Evolutionary conservation across 2,329 filamentous ascomycete species (phyloP).

Genomic region (Aspergillus flavus): DNA sequence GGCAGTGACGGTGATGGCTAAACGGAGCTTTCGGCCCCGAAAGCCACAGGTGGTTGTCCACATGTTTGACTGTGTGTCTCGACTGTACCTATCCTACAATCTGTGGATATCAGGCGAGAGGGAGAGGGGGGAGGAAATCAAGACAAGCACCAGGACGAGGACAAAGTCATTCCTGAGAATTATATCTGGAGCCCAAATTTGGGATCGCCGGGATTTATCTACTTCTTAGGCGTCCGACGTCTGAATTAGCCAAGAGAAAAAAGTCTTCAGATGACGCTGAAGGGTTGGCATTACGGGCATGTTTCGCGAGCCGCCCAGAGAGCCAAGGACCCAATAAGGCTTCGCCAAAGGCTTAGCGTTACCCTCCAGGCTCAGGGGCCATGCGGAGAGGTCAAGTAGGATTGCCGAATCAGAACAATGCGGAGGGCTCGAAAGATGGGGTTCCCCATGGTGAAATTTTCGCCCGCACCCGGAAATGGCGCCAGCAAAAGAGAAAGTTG

Average conservation of each 20-base stretch:
- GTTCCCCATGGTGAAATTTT: not conserved
- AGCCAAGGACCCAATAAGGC: conserved; percentile 7
- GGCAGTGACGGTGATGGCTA: conserved; percentile 33
- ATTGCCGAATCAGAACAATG: conserved; percentile 4
- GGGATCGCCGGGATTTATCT: not conserved
- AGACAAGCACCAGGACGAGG: not conserved
- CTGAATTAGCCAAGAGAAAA: not conserved
- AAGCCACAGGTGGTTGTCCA: conserved; percentile 35
- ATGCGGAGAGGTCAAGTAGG: not conserved
- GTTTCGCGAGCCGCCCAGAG: conserved; percentile 1
- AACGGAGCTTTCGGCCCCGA: conserved; percentile 26
- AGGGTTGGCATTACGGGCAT: not conserved
- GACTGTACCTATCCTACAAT: not conserved
- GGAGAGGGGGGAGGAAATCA: not conserved
- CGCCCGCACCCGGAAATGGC: not conserved
- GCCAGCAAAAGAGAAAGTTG: not conserved
- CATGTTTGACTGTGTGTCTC: conserved; percentile 24
- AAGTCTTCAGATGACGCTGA: conserved; percentile 2
- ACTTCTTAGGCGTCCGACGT: not conserved
- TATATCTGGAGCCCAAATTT: not conserved
- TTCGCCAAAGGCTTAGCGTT: conserved; percentile 2
- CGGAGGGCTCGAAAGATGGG: not conserved
- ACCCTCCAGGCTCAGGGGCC: not conserved
- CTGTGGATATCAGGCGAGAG: not conserved
- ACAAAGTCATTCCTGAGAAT: not conserved